Percentiles rank a stretch among this genome's conserved stretches.
phyloP scores from a whole-genome alignment of 306 rosid genomes.

The Corylus heterophylla region DNA sequence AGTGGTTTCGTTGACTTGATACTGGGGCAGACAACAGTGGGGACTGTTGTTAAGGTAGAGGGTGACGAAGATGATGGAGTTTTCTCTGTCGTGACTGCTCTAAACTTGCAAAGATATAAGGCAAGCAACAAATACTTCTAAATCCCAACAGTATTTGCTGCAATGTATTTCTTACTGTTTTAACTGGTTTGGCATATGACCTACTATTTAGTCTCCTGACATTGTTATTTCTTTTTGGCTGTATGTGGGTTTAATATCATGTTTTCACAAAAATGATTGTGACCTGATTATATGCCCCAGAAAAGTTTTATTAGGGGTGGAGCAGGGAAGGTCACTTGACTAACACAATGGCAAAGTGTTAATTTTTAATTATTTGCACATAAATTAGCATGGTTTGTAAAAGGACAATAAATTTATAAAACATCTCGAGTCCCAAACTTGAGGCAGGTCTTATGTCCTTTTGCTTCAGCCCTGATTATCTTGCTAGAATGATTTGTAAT shows the following conservation, averaged over 20 bases:
- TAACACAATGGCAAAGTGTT: neutral
- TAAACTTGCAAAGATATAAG: slow-evolving; percentile 70
- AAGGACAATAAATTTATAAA: neutral
- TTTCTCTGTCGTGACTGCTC: slow-evolving; percentile 64
- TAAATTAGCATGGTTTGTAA: neutral
- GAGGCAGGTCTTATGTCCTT: neutral
- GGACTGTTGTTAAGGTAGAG: slow-evolving; percentile 73
- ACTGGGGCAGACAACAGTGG: slow-evolving; percentile 69
- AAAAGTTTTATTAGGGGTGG: neutral
- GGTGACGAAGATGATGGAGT: slow-evolving; percentile 82
- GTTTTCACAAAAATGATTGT: neutral
- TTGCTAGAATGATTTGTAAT: neutral
- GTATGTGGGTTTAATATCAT: neutral
- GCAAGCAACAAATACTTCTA: slow-evolving; percentile 38
- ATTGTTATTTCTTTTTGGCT: neutral
- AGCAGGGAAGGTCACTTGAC: neutral
- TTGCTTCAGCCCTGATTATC: slow-evolving; percentile 1
- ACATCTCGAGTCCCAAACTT: neutral
- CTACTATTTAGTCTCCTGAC: neutral
- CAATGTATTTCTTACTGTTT: neutral
- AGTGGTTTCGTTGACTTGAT: slow-evolving; percentile 71
- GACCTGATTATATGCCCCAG: neutral
- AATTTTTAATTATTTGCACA: neutral
- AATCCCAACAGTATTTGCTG: neutral
- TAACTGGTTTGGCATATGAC: neutral